A percentile compares a stretch with the other conserved stretches of the same genome.
These are phyloP conservation scores for Trichophyton simii DNA, from an alignment of 2,329 filamentous ascomycete species.

Conservation along the genomic window DNA sequence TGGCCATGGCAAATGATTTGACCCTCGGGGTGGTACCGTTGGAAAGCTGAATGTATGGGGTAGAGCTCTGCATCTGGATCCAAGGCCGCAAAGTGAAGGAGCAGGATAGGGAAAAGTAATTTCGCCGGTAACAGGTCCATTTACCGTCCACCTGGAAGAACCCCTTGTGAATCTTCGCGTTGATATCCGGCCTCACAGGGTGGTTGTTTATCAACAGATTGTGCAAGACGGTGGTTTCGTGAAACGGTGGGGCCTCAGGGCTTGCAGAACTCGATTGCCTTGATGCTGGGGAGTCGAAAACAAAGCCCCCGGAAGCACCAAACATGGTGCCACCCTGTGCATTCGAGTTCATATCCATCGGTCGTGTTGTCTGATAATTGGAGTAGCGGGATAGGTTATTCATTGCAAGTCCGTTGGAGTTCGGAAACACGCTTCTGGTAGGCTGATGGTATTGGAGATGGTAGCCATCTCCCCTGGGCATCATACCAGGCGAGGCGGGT, in stretches of 20 bases:
- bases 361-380: slow-evolving; percentile 23
- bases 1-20: slow-evolving; percentile 65
- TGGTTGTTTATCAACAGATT: slow-evolving; percentile 24
- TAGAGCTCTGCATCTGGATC: slow-evolving; percentile 34
- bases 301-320: slow-evolving; percentile 12
- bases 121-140: slow-evolving; percentile 86
- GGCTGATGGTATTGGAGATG: slow-evolving; percentile 10
- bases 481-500: slow-evolving; percentile 18
- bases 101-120: slow-evolving; percentile 80
- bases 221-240: slow-evolving; percentile 27
- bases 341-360: slow-evolving; percentile 23
- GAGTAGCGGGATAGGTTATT: slow-evolving; percentile 24
- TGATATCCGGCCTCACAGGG: slow-evolving; percentile 56
- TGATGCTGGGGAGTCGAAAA: slow-evolving; percentile 17
- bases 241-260: slow-evolving; percentile 33
- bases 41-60: slow-evolving; percentile 44
- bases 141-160: slow-evolving; percentile 71
- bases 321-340: slow-evolving; percentile 22
- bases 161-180: slow-evolving; percentile 74
- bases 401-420: slow-evolving; percentile 19
- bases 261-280: slow-evolving; percentile 21
- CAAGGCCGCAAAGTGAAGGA: slow-evolving; percentile 60
- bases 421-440: slow-evolving; percentile 18
- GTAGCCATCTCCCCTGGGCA: slow-evolving; percentile 31
- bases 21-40: slow-evolving; percentile 44